Percentiles rank a stretch among this genome's conserved stretches.
Evolutionary conservation across 2,329 filamentous ascomycete species (phyloP).

Genomic region (Hortaea werneckii): DNA sequence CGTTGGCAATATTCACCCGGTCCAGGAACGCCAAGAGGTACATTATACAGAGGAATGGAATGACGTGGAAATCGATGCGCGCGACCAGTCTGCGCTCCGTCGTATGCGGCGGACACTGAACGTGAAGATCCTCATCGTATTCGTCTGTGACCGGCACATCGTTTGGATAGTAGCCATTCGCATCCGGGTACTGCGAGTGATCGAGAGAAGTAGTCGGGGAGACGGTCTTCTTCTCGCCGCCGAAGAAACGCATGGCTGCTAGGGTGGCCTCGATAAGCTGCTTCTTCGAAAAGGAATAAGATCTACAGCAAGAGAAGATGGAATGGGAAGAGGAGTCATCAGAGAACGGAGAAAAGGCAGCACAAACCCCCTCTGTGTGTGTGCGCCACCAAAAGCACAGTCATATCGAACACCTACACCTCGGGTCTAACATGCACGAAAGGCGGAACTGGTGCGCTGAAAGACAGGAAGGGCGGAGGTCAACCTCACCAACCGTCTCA

Average conservation of each 20-base stretch:
- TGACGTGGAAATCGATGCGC: slow-evolving; percentile 38
- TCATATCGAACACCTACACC: not conserved
- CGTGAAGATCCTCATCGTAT: slow-evolving; percentile 30
- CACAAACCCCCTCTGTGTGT: not conserved
- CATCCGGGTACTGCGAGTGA: slow-evolving; percentile 4
- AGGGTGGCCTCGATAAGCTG: not conserved
- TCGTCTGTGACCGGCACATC: slow-evolving; percentile 1
- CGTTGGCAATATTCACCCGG: slow-evolving; percentile 45
- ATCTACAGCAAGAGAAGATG: not conserved
- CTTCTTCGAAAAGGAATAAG: not conserved
- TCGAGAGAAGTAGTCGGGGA: slow-evolving; percentile 4
- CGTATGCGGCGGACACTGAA: slow-evolving; percentile 38
- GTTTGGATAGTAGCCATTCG: slow-evolving; percentile 4
- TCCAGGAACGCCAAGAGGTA: slow-evolving; percentile 33
- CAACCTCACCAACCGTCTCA: too few relatives aligned
- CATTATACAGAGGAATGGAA: slow-evolving; percentile 41
- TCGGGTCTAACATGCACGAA: not conserved
- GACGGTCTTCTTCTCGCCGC: slow-evolving; percentile 2
- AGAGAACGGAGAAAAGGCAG: not conserved
- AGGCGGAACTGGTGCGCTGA: too few relatives aligned
- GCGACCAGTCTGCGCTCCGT: slow-evolving; percentile 36
- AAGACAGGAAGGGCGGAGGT: too few relatives aligned
- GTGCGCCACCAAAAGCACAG: not conserved
- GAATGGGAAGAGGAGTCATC: not conserved
- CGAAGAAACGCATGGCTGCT: slow-evolving; percentile 7